These are phyloP conservation scores for Aulographum hederae DNA, from an alignment of 2,329 filamentous ascomycete genomes.

Conservation along the genomic window DNA sequence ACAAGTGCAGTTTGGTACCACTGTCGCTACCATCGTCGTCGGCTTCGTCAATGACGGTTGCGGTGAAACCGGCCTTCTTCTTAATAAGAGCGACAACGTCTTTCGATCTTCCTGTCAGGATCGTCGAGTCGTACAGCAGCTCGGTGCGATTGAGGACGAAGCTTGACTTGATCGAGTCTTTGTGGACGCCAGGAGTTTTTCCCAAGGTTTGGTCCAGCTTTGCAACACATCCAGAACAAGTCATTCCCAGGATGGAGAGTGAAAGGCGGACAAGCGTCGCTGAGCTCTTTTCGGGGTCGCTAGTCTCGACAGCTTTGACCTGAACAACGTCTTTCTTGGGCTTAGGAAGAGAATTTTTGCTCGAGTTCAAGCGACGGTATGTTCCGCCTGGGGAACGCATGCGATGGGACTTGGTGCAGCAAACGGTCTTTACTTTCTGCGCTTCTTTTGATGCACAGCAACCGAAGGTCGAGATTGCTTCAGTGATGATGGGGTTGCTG, in stretches of 20 bases:
- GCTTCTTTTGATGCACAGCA: neutral
- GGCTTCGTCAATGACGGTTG: slow-evolving; percentile 1
- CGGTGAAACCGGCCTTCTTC: neutral
- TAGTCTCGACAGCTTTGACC: neutral
- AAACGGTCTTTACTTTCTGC: neutral
- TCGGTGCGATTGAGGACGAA: slow-evolving; percentile 1
- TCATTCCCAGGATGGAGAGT: slow-evolving; percentile 1
- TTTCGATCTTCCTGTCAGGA: neutral
- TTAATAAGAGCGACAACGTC: slow-evolving; percentile 1
- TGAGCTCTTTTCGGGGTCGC: neutral
- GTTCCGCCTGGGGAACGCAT: neutral
- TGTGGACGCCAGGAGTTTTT: neutral
- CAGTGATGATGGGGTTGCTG: neutral
- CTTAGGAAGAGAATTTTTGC: neutral
- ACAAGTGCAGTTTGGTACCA: slow-evolving; percentile 1
- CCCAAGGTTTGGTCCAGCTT: slow-evolving; percentile 1
- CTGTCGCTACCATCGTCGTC: slow-evolving; percentile 1
- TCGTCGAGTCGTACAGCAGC: neutral
- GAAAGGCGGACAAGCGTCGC: neutral
- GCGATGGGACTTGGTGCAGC: neutral
- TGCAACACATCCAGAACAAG: neutral
- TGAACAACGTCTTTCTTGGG: neutral
- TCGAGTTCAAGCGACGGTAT: neutral
- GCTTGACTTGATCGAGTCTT: slow-evolving; percentile 1
- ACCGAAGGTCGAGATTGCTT: neutral